A percentile compares a stretch with the other conserved stretches of the same genome.
These are phyloP conservation scores for Magnolia officinalis DNA, from an alignment of 164 flowering plant genomes.

Conservation along the genomic window DNA sequence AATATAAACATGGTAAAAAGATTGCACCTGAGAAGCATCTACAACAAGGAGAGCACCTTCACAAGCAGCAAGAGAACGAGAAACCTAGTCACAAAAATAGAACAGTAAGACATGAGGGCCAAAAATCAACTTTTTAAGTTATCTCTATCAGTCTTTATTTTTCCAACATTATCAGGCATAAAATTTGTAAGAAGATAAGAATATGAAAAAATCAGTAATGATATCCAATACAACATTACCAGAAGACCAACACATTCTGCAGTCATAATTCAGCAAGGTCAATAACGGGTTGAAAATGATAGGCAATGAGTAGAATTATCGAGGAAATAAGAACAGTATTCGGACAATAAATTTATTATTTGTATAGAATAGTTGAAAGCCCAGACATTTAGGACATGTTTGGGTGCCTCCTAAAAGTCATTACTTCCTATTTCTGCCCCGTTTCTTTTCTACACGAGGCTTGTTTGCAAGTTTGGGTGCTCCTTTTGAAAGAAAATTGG, in stretches of 20 bases:
- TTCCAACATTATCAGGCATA: neutral
- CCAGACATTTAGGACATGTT: too few species aligned
- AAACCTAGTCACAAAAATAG: constrained; percentile 53
- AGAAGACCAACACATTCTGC: neutral
- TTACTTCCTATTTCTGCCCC: too few species aligned
- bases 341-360: neutral
- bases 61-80: constrained; percentile 98
- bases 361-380: too few species aligned
- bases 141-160: neutral
- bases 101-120: constrained; percentile 6
- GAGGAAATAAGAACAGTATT: neutral
- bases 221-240: neutral
- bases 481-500: too few species aligned
- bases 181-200: neutral
- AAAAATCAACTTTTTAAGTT: neutral
- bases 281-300: neutral
- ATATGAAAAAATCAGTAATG: neutral
- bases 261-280: neutral
- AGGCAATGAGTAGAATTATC: neutral
- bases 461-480: too few species aligned
- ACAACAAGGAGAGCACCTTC: constrained; percentile 99
- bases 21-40: constrained; percentile 91
- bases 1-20: neutral
- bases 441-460: too few species aligned
- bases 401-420: too few species aligned